Conservation (phyloP, 495 filamentous ascomycete genomes). For the Parathielavia appendiculata region DNA sequence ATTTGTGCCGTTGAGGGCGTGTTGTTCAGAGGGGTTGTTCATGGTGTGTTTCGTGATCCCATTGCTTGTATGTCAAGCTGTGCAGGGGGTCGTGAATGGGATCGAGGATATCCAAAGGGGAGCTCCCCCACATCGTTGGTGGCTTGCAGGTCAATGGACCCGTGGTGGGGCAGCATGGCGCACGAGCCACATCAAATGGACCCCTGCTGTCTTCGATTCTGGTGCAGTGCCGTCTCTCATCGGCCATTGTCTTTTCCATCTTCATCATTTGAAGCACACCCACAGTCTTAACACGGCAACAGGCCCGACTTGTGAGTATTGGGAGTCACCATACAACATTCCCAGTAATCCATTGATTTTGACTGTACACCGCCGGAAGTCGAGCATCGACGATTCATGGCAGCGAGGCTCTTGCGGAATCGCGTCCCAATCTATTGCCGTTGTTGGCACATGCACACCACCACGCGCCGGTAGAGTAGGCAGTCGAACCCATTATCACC, state of each 20-base stretch:
- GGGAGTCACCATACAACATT: background rate
- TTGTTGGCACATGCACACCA: background rate
- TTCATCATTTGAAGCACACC: background rate
- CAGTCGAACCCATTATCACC: background rate
- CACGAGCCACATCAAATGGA: too few species aligned
- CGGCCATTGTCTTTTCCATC: background rate
- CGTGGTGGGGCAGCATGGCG: too few species aligned
- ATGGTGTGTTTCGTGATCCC: conserved; percentile 3
- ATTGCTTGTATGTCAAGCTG: background rate
- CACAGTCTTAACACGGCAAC: background rate
- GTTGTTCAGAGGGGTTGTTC: conserved; percentile 11
- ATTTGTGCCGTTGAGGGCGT: background rate
- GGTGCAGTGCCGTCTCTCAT: background rate
- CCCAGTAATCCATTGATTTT: too few species aligned
- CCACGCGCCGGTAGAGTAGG: background rate
- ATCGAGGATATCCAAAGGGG: too few species aligned
- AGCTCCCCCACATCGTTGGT: too few species aligned
- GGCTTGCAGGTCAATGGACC: too few species aligned
- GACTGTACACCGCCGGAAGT: background rate
- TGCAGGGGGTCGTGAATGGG: background rate
- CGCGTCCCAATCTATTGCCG: background rate
- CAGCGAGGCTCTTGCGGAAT: background rate
- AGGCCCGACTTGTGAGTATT: too few species aligned
- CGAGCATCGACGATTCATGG: background rate
- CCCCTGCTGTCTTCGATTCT: too few species aligned